phyloP scores from a whole-genome alignment of 331 rosid species.

The Pyracantha coccinea region DNA sequence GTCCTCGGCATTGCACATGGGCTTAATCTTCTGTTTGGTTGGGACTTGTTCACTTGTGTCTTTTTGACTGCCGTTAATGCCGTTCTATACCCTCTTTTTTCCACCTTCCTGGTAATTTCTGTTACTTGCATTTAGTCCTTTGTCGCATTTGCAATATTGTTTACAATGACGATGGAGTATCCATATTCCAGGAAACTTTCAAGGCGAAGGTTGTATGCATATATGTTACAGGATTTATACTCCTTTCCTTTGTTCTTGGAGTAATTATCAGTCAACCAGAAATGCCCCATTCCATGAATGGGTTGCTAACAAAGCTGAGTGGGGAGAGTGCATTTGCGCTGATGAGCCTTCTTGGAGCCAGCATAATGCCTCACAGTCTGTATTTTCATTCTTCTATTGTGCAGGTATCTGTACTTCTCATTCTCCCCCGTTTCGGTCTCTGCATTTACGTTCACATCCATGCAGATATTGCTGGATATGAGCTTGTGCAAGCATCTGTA shows the following conservation, averaged over 20 bases:
- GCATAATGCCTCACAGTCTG: conserved; percentile 84
- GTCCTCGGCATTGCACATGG: conserved; percentile 84
- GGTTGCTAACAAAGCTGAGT: conserved; percentile 45
- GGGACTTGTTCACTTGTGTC: conserved; percentile 95
- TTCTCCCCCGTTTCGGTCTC: background rate
- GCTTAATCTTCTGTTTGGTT: conserved; percentile 82
- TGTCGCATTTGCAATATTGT: background rate
- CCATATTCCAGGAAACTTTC: conserved; percentile 49
- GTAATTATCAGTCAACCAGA: conserved; percentile 56
- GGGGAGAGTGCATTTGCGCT: conserved; percentile 85
- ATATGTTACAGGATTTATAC: conserved; percentile 51
- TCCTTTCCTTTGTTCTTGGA: conserved; percentile 58
- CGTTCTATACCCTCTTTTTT: conserved; percentile 52
- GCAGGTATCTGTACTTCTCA: conserved; percentile 49
- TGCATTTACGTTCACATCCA: background rate
- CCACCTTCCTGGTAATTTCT: conserved; percentile 64
- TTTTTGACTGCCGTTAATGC: conserved; percentile 66
- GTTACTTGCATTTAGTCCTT: conserved; percentile 1
- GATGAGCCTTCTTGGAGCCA: conserved; percentile 95
- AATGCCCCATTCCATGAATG: conserved; percentile 57
- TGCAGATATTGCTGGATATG: background rate
- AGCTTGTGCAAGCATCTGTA: background rate
- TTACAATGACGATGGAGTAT: conserved; percentile 7
- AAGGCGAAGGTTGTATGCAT: conserved; percentile 47
- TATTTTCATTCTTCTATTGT: conserved; percentile 90